Conservation (phyloP, 2,329 filamentous ascomycete species). For the Diaporthe ampelina region DNA sequence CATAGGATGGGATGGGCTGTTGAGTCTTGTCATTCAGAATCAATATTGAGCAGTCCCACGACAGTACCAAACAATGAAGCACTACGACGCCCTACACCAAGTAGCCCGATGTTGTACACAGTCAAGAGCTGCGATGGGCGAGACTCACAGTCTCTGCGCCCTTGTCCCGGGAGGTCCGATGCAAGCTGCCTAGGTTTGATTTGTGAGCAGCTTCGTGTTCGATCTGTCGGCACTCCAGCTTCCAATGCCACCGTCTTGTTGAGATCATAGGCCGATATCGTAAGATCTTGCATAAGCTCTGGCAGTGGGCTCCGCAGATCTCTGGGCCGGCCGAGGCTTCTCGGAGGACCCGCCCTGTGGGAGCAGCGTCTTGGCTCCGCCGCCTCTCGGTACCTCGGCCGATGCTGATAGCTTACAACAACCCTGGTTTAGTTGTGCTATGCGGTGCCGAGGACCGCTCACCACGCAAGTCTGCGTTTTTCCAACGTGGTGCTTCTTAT, state of each 20-base stretch:
- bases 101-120: too few relatives aligned
- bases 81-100: too few relatives aligned
- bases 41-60: neutral
- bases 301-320: neutral
- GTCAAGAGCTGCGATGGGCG: neutral
- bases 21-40: neutral
- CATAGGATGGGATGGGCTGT: neutral
- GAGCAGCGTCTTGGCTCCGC: slow-evolving; percentile 22
- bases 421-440: neutral
- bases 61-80: neutral
- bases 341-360: slow-evolving; percentile 20
- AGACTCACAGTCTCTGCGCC: neutral
- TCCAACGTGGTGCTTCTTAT: too few relatives aligned
- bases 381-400: slow-evolving; percentile 23
- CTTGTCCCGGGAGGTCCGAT: neutral
- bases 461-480: neutral
- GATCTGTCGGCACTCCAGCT: neutral
- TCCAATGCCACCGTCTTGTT: neutral
- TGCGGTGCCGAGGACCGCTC: neutral
- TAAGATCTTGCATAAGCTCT: slow-evolving; percentile 21
- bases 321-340: slow-evolving; percentile 22
- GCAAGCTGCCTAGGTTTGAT: neutral
- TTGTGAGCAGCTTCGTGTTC: neutral
- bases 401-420: neutral
- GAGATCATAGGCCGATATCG: neutral